These are phyloP conservation scores for Larix kaempferi DNA, from an alignment of 75 land plant genomes.

Conservation along the genomic window DNA sequence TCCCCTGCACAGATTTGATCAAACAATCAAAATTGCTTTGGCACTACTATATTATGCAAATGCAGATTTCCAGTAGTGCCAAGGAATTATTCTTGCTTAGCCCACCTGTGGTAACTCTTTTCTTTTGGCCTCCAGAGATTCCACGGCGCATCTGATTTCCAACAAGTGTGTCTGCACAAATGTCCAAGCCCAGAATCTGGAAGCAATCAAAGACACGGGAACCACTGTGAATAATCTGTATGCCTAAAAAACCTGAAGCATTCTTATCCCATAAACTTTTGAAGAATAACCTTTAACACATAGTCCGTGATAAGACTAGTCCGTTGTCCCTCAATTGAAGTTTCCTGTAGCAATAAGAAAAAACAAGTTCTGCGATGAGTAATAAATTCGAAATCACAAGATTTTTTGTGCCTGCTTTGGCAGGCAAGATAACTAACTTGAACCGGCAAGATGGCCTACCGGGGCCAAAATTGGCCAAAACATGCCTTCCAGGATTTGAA, in stretches of 20 bases:
- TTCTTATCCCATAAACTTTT: neutral
- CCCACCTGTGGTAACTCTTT: conserved; percentile 40
- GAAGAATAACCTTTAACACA: conserved; percentile 29
- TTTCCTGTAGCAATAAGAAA: conserved; percentile 24
- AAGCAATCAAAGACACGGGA: conserved; percentile 1
- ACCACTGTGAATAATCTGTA: neutral
- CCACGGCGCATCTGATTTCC: conserved; percentile 44
- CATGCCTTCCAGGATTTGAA: too few species aligned
- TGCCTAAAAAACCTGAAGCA: neutral
- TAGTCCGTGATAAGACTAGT: conserved; percentile 41
- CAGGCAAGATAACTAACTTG: neutral
- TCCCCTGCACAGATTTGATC: conserved; percentile 43
- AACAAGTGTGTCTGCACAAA: conserved; percentile 34
- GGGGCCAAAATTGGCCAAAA: too few species aligned
- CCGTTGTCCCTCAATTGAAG: conserved; percentile 30
- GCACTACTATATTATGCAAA: too few species aligned
- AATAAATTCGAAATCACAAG: neutral
- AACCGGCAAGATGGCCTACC: neutral
- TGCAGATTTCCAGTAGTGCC: too few species aligned
- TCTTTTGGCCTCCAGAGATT: conserved; percentile 43
- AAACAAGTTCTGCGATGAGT: neutral
- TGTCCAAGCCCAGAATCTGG: conserved; percentile 37
- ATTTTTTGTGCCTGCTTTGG: neutral
- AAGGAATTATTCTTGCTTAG: neutral
- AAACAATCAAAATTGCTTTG: neutral